Percentiles rank a stretch among this genome's conserved stretches.
These are phyloP conservation scores for Obelidium mucronatum DNA, from an alignment of 192 early-diverging fungal species.

Conservation along the genomic window DNA sequence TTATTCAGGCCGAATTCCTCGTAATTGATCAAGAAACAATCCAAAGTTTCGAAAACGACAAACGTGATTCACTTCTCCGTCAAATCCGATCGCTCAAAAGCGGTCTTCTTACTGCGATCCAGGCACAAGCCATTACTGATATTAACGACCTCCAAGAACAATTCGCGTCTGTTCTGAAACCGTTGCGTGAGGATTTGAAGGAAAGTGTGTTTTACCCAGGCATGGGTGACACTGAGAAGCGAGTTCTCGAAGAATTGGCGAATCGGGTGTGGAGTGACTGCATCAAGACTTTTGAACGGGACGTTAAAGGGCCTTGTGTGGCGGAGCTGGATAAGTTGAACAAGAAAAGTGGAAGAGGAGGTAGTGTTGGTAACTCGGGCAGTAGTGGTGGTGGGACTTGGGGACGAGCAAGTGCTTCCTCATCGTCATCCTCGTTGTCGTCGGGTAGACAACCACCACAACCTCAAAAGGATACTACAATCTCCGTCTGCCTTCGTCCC, in stretches of 20 bases:
- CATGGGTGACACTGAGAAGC: neutral
- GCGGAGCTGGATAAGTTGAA: constrained; percentile 13
- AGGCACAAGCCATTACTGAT: constrained; percentile 7
- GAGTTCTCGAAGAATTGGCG: constrained; percentile 16
- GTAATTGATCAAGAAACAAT: constrained; percentile 1
- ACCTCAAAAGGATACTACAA: too few relatives aligned
- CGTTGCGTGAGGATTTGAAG: constrained; percentile 17
- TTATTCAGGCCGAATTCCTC: constrained; percentile 24
- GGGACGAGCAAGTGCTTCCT: neutral
- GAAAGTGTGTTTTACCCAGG: constrained; percentile 14
- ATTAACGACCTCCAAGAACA: constrained; percentile 15
- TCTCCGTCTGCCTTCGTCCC: constrained; percentile 4
- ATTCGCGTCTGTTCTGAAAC: constrained; percentile 5
- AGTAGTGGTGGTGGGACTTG: neutral
- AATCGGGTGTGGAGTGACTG: constrained; percentile 17
- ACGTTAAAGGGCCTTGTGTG: neutral
- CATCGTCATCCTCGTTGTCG: neutral
- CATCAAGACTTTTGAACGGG: constrained; percentile 11
- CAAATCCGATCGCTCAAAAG: neutral
- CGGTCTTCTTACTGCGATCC: constrained; percentile 14
- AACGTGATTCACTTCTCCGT: neutral
- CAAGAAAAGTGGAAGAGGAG: neutral
- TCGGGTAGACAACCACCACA: too few relatives aligned
- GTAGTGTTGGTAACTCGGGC: neutral
- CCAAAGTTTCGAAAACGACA: neutral